Base-by-base conservation (phyloP, 805 yeast species). In the Metschnikowia reukaufii region DNA sequence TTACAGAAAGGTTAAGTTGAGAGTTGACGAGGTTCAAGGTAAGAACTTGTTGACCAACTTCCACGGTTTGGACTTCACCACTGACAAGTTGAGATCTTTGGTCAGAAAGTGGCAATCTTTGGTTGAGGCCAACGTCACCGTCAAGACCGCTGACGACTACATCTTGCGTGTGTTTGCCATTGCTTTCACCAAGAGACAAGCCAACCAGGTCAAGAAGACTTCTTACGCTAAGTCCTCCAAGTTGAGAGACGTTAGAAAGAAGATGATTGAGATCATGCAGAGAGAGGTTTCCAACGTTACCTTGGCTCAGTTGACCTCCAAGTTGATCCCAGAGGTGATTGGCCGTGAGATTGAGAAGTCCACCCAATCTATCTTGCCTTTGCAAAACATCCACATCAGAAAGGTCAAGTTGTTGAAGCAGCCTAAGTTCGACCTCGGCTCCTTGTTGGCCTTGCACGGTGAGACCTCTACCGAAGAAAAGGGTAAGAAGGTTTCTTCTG, bases 11-110 rank as follows among this genome's bases (percentile, higher is more conserved):
- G 80, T 92, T 72, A 88, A 86, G 79, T 88, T 92, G 78, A 90
- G 97, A 81, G 96, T 92, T 66, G 98, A 91, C 70, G 98, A 92
- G 81, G 96, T 91, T 65, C 97, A 92, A 81, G 98, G 97, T 80
- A 88, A 89, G 82, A 90, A 91, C 86, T 83, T 91, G 71, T 83
- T 91, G 74, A 91, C 98, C 83, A 92, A 92, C 95, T 92, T 91
- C 95, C 97, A 91, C 83, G 98, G 98, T 70, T 77, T 92, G 77
- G 96, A 90, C 82, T 91, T 92, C 86, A 91, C 98, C 70, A 81
- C 96, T 61, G 97, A 91, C 82, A 92, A 92, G 83, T 81, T 92
- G 73, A 88, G 96, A 81, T 91, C 97, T 51, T 83, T 92, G 75
- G 97, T 91, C 59, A 89, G 97, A 85, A 91, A 92, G 79, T 92